Base-by-base conservation (phyloP, 257 asterid species). In the Nicotiana noctiflora region DNA sequence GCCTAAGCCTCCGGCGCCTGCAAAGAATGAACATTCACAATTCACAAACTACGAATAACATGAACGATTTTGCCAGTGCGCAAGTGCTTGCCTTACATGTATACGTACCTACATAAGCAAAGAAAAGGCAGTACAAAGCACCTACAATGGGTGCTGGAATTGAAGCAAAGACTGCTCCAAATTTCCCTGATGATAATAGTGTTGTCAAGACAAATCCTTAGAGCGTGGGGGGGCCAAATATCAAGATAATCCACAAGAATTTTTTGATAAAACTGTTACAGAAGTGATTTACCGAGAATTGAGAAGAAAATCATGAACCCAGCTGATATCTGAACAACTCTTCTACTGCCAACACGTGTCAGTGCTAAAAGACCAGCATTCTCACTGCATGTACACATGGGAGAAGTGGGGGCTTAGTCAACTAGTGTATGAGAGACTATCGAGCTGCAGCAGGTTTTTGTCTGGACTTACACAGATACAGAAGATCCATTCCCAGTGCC, bases 241-340 rank as follows among this genome's bases (percentile, higher is more conserved):
- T 59, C 70, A 19, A 12, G 60, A 60, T 40, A 77, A 17, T 12
- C 23, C 34, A 32, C 27, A 79, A 62, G 75, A 49, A 18, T 12
- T 63, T 79, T 72, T 57, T 14, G 18, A 23, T 29, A 55, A 31
- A 63, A 27, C 53, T 21, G n/a, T n/a, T 52, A 17, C 13, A n/a
- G 21, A n/a, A 31, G 79, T 46, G 29, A 32, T 82, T 72, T 88
- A 94, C 98, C 98, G 40, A 94, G 95, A 85, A 94, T 87, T 6
- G 98, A 94, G 76, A 94, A 94, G 94, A 94, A 94, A 84, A 94
- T 89, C 98, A 94, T 94, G 92, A 94, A 94, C 19, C 93, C 98
- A 82, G 98, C 97, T 61, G 98, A 94, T 76, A 94, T 94, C 81
- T 94, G 98, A 23, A 94, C 97, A 51, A 94, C 98, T 87, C 98